Evolutionary conservation across 345 rosid genomes (phyloP).

Genomic region (Rhizophora apiculata): DNA sequence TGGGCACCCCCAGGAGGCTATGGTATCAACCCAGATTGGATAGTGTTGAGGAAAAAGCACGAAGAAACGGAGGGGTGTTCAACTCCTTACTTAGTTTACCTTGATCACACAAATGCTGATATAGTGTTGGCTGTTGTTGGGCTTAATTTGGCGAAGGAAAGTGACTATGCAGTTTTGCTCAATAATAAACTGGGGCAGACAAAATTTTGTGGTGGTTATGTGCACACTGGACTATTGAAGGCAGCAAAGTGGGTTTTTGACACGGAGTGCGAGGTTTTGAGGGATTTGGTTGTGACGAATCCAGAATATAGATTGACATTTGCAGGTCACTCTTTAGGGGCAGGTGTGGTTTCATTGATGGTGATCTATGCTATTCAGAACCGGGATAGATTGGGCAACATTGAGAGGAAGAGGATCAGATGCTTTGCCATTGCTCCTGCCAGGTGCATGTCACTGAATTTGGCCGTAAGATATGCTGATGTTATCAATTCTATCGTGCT

Average conservation of each 20-base stretch:
- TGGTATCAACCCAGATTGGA: slow-evolving; percentile 67
- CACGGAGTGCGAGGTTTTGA: slow-evolving; percentile 54
- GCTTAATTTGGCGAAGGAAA: slow-evolving; percentile 75
- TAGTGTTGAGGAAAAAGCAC: slow-evolving; percentile 54
- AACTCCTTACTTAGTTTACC: slow-evolving; percentile 80
- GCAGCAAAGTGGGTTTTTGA: slow-evolving; percentile 82
- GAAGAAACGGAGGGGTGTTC: slow-evolving; percentile 61
- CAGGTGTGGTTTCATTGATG: slow-evolving; percentile 72
- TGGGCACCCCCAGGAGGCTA: slow-evolving; percentile 95
- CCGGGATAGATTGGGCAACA: slow-evolving; percentile 54
- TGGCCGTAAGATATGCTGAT: slow-evolving; percentile 91
- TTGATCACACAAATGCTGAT: slow-evolving; percentile 60
- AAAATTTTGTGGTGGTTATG: slow-evolving; percentile 87
- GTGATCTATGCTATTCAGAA: slow-evolving; percentile 58
- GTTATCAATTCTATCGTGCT: slow-evolving; percentile 78
- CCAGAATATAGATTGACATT: slow-evolving; percentile 72
- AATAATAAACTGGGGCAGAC: slow-evolving; percentile 88
- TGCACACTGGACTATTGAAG: slow-evolving; percentile 81
- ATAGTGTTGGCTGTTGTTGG: slow-evolving; percentile 74
- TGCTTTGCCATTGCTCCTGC: slow-evolving; percentile 91
- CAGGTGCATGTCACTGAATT: slow-evolving; percentile 81
- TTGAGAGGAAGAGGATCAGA: slow-evolving; percentile 73
- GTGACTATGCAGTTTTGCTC: slow-evolving; percentile 84
- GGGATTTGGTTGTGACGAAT: slow-evolving; percentile 50
- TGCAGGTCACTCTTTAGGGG: slow-evolving; percentile 90